A percentile compares a stretch with the other conserved stretches of the same genome.
Evolutionary conservation across 306 rosid species (phyloP).

Genomic region (Pachyrhizus erosus): DNA sequence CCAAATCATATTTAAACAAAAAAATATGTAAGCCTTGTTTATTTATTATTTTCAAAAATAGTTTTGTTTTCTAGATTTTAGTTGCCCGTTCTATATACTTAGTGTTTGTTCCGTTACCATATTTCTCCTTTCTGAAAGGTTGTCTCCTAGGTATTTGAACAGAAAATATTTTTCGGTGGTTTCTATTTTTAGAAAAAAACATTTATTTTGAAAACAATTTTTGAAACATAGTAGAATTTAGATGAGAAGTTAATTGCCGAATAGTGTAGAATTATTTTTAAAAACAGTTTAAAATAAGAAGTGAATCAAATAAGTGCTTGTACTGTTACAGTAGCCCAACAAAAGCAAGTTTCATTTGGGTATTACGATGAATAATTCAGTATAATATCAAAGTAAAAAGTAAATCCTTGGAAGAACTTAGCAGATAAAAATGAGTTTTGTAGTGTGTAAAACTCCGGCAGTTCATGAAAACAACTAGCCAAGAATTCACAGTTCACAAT

Average conservation of each 20-base stretch:
- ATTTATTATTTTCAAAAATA: neutral
- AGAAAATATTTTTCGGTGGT: too few species aligned
- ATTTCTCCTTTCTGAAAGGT: too few species aligned
- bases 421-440: neutral
- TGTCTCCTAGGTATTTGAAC: too few species aligned
- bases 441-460: neutral
- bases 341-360: neutral
- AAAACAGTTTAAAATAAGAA: too few species aligned
- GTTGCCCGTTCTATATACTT: neutral
- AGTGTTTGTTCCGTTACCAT: neutral
- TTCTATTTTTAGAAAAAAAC: too few species aligned
- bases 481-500: neutral
- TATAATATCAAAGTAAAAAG: neutral
- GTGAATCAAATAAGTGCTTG: too few species aligned
- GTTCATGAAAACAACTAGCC: neutral
- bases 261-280: too few species aligned
- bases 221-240: too few species aligned
- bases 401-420: neutral
- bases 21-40: neutral
- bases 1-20: too few species aligned
- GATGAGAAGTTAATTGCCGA: too few species aligned
- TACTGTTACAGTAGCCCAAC: neutral
- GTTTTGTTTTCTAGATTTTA: neutral
- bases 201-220: too few species aligned
- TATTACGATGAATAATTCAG: neutral